Percentiles rank a stretch among this genome's conserved stretches.
These are phyloP conservation scores for Mycena polygramma DNA, from an alignment of 768 basidiomycete species.

Conservation along the genomic window DNA sequence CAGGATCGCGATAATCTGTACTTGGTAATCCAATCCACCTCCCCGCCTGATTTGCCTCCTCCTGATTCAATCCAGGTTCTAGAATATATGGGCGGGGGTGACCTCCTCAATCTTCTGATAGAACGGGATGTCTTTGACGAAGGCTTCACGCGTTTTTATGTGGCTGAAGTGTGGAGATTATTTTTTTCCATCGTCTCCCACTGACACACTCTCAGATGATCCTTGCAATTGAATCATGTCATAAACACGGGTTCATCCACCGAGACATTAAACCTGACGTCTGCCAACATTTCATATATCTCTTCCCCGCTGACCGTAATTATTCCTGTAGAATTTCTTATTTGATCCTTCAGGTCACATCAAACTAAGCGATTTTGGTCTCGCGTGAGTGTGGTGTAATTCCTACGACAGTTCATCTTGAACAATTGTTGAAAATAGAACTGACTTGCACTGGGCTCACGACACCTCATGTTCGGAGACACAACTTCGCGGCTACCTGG, in stretches of 20 bases:
- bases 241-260: conserved; percentile 96
- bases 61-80: conserved; percentile 72
- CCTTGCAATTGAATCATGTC: conserved; percentile 92
- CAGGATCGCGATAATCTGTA: conserved; percentile 97
- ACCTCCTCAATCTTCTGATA: conserved; percentile 95
- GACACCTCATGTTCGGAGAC: conserved; percentile 83
- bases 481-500: conserved; percentile 28
- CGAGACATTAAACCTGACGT: conserved; percentile 97
- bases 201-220: conserved; percentile 75
- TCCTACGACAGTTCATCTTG: conserved; percentile 15
- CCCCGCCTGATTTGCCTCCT: conserved; percentile 43
- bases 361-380: conserved; percentile 94
- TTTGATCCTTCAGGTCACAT: conserved; percentile 96
- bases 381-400: conserved; percentile 77
- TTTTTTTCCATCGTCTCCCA: conserved; percentile 34
- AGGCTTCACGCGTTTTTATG: conserved; percentile 92
- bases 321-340: conserved; percentile 83
- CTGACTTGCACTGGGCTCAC: conserved; percentile 97
- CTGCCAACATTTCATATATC: conserved; percentile 39
- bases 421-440: conserved; percentile 57
- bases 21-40: conserved; percentile 68
- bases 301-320: conserved; percentile 36
- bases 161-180: conserved; percentile 78
- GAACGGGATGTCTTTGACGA: conserved; percentile 93
- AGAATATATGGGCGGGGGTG: conserved; percentile 97